A percentile compares a stretch with the other conserved stretches of the same genome.
Conservation (phyloP, 2,329 filamentous ascomycete species). For the Talaromyces verruculosus region DNA sequence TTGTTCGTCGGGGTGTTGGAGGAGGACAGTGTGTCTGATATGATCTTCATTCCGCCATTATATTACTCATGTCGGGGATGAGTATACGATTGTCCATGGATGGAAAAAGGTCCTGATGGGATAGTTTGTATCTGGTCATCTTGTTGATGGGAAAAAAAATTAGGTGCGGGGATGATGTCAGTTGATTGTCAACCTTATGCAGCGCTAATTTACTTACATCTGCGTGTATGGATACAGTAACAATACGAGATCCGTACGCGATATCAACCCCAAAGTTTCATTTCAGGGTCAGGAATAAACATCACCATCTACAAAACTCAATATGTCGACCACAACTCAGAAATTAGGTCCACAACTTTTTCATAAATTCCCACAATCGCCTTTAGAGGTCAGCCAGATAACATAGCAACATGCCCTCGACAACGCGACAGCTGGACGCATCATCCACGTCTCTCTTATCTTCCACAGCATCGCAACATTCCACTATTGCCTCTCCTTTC, state of each 20-base stretch:
- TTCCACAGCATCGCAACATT: not conserved
- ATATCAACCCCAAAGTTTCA: not conserved
- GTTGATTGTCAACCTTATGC: conserved; percentile 3
- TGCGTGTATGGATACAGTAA: not conserved
- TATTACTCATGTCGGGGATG: conserved; percentile 10
- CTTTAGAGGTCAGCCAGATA: not conserved
- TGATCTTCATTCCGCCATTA: conserved; percentile 21
- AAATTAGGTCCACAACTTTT: not conserved
- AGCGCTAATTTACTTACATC: not conserved
- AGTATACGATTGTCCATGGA: not conserved
- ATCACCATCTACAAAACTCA: not conserved
- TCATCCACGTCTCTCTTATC: not conserved
- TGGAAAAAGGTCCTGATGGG: not conserved
- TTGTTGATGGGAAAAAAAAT: not conserved
- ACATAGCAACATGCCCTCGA: not conserved
- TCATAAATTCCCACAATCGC: not conserved
- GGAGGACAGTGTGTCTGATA: conserved; percentile 14
- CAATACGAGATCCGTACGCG: not conserved
- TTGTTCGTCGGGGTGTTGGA: not conserved
- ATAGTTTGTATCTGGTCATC: not conserved
- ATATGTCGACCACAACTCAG: not conserved
- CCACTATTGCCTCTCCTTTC: not conserved
- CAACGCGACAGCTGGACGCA: not conserved
- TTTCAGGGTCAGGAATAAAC: not conserved
- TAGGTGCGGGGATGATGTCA: conserved; percentile 18